phyloP scores from a whole-genome alignment of 208 protist species.

The Tritrichomonas musculus region DNA sequence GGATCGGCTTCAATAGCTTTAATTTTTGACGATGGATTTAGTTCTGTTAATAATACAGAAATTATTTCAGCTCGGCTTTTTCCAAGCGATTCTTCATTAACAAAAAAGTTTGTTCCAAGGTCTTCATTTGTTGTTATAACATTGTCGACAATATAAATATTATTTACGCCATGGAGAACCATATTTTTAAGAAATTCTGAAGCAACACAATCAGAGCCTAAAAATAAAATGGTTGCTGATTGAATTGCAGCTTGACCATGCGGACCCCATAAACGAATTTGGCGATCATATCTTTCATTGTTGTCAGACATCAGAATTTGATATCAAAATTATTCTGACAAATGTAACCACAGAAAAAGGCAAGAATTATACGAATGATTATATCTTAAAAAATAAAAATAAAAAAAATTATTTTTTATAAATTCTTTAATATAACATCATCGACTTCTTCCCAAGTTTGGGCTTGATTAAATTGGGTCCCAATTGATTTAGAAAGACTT shows the following conservation, averaged over 20 bases:
- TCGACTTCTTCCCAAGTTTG: no score
- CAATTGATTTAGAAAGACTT: no score
- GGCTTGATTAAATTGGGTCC: no score
- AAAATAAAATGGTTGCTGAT: background rate
- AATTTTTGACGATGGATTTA: background rate
- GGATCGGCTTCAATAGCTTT: background rate
- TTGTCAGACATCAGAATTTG: background rate
- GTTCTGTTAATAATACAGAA: background rate
- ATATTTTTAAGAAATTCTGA: constrained; percentile 17
- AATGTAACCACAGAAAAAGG: no score
- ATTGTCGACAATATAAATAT: background rate
- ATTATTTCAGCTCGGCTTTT: background rate
- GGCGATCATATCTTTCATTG: constrained; percentile 1
- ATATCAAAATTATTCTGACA: no score
- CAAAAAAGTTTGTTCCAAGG: background rate
- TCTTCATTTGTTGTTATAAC: background rate
- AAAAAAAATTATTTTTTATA: no score
- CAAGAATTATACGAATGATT: no score
- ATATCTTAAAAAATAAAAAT: no score
- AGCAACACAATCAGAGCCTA: background rate
- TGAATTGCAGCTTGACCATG: background rate
- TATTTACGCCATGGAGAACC: background rate
- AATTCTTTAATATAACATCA: no score
- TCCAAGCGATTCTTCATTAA: background rate
- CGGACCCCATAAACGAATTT: background rate